Percentiles rank a stretch among this genome's conserved stretches.
These are phyloP conservation scores for Candida tammaniensis DNA, from an alignment of 805 yeast genomes.

Conservation along the genomic window DNA sequence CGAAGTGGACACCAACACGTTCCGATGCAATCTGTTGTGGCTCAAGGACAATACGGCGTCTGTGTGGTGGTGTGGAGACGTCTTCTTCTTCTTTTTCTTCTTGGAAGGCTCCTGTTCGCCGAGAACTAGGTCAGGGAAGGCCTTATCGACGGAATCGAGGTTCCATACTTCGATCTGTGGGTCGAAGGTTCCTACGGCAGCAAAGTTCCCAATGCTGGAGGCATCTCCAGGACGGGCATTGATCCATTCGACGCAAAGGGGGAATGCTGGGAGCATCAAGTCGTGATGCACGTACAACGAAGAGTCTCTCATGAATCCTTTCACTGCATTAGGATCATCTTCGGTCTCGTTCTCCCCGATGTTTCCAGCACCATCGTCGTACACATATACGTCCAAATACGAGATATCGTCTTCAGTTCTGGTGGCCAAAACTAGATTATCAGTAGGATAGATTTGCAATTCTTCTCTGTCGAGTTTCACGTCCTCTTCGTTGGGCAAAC, in stretches of 20 bases:
- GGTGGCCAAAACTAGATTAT: slow-evolving; percentile 83
- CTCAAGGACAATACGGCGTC: slow-evolving; percentile 90
- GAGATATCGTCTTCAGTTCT: slow-evolving; percentile 96
- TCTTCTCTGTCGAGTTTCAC: slow-evolving; percentile 76
- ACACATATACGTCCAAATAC: slow-evolving; percentile 86
- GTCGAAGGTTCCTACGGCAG: slow-evolving; percentile 95
- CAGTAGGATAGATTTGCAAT: slow-evolving; percentile 83
- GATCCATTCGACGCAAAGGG: slow-evolving; percentile 94
- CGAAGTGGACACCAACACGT: slow-evolving; percentile 88
- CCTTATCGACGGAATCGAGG: slow-evolving; percentile 85
- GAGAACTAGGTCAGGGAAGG: slow-evolving; percentile 89
- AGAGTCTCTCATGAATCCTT: slow-evolving; percentile 68
- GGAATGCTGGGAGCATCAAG: slow-evolving; percentile 94
- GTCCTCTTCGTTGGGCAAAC: slow-evolving; percentile 63
- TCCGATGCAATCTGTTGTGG: slow-evolving; percentile 77
- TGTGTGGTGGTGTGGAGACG: slow-evolving; percentile 70
- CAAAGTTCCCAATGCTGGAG: slow-evolving; percentile 74
- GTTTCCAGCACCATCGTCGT: slow-evolving; percentile 90
- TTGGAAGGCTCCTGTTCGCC: slow-evolving; percentile 62
- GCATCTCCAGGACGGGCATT: slow-evolving; percentile 59
- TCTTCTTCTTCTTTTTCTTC: slow-evolving; percentile 43
- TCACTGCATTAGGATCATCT: slow-evolving; percentile 76
- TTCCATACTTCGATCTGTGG: slow-evolving; percentile 98
- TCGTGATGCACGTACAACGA: slow-evolving; percentile 93
- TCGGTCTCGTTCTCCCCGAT: slow-evolving; percentile 71